Evolutionary conservation across 2,329 filamentous ascomycete species (phyloP).

Genomic region (Colletotrichum sp.): DNA sequence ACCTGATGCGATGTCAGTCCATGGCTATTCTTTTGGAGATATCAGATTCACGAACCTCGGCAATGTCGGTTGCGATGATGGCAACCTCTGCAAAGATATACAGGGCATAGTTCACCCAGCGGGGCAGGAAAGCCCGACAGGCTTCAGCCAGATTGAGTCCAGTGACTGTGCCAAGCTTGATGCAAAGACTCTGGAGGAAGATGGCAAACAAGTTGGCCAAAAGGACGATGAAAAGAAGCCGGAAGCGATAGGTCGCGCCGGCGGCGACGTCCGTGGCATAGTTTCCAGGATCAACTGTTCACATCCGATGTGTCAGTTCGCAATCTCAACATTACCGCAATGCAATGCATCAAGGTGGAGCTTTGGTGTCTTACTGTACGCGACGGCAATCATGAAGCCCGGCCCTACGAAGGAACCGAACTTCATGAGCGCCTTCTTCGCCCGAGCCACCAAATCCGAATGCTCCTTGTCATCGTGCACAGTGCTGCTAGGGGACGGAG

Average conservation of each 20-base stretch:
- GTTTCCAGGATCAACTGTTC: conserved; percentile 64
- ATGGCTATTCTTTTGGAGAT: accelerated
- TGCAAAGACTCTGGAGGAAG: conserved; percentile 70
- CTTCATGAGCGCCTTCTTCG: conserved; percentile 42
- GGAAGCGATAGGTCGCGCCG: conserved; percentile 69
- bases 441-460: neutral
- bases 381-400: conserved; percentile 68
- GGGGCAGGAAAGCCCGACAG: conserved; percentile 68
- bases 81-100: conserved; percentile 70
- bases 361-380: conserved; percentile 51
- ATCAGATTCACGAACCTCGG: conserved; percentile 52
- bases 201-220: conserved; percentile 75
- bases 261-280: conserved; percentile 75
- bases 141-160: conserved; percentile 71
- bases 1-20: conserved; percentile 45
- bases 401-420: conserved; percentile 68
- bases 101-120: conserved; percentile 67
- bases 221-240: conserved; percentile 71
- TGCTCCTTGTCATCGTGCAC: neutral
- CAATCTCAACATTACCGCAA: neutral
- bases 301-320: neutral
- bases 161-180: conserved; percentile 73
- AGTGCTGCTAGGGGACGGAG: neutral
- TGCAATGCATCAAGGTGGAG: neutral
- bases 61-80: conserved; percentile 75